Evolutionary conservation across 768 basidiomycete genomes (phyloP), one percentile per base, ranked within the genome.

Genomic region (Hypholoma fasciculare): DNA sequence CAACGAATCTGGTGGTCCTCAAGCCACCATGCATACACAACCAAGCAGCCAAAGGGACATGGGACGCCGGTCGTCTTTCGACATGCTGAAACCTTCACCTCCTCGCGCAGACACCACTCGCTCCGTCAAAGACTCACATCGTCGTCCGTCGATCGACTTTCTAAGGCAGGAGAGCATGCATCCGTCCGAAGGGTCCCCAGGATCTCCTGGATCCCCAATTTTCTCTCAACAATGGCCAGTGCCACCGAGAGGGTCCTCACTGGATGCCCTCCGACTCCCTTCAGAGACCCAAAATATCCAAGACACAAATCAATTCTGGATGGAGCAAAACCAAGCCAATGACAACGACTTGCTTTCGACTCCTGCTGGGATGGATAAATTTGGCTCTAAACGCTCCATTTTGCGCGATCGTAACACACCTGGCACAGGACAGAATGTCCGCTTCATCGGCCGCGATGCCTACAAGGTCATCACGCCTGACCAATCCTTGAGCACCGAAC

Each of bases 371-470:
- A 58, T 68, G 46, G 75, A 79, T 23, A 71, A 71, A 57, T 77
- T 71, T 57, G 80, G 78, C 52, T 89, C 88, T 12, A 76, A 88
- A 5, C 83, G 88, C 13, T 90, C 89, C 14, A 91, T 91, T 61
- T 78, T 91, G 26, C 86, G 87, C 42, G 85, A 87, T 59, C 82
- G 80, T 3, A 85, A 85, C 48, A 87, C 88, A 0, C 89, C 89
- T 14, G 88, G 86, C 3, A 89, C 88, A 11, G 89, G 89, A n/a
- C 85, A 86, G 67, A 90, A 85, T 59, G 89, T 91, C 42, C 85
- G 89, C 6, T 90, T 91, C 74, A 89, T 90, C 70, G 84, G 88
- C 26, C 79, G 84, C 26, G 85, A 89, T 53, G 85, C 84, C 12
- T 87, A 82, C 74, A 85, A 80, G 61, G 74, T 82, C 20, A 83